Evolutionary conservation across 306 rosid species (phyloP).

Genomic region (Vicia villosa): DNA sequence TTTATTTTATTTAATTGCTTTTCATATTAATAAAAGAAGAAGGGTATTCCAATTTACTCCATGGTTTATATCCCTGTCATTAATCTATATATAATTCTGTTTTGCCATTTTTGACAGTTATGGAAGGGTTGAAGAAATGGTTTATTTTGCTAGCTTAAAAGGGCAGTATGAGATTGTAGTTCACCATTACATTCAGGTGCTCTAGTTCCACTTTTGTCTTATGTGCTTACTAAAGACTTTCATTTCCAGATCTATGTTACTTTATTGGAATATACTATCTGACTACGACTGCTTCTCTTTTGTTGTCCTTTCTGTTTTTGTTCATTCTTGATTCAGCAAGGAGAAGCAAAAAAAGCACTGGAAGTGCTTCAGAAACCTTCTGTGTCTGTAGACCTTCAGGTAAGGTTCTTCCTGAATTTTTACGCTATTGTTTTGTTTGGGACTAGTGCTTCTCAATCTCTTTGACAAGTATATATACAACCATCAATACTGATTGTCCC

Average conservation of each 20-base stretch:
- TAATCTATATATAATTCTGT: conserved; percentile 15
- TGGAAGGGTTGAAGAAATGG: conserved; percentile 94
- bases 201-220: conserved; percentile 26
- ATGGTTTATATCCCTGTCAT: conserved; percentile 27
- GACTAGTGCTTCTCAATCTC: conserved; percentile 21
- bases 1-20: not conserved
- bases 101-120: conserved; percentile 69
- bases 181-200: conserved; percentile 95
- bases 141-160: conserved; percentile 89
- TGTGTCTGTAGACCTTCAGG: conserved; percentile 86
- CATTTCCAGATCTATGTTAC: conserved; percentile 15
- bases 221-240: conserved; percentile 7
- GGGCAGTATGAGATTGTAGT: conserved; percentile 93
- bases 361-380: conserved; percentile 91
- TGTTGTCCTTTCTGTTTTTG: conserved; percentile 12
- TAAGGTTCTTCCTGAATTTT: conserved; percentile 33
- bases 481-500: conserved; percentile 14
- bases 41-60: not conserved
- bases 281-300: conserved; percentile 15
- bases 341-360: conserved; percentile 93
- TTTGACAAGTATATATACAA: conserved; percentile 16
- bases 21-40: not conserved
- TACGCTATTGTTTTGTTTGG: conserved; percentile 3
- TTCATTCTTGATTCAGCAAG: conserved; percentile 66
- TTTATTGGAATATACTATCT: conserved; percentile 30